These are phyloP conservation scores for Ganoderma lingzhi DNA, from an alignment of 1,284 basidiomycete species.

Conservation along the genomic window DNA sequence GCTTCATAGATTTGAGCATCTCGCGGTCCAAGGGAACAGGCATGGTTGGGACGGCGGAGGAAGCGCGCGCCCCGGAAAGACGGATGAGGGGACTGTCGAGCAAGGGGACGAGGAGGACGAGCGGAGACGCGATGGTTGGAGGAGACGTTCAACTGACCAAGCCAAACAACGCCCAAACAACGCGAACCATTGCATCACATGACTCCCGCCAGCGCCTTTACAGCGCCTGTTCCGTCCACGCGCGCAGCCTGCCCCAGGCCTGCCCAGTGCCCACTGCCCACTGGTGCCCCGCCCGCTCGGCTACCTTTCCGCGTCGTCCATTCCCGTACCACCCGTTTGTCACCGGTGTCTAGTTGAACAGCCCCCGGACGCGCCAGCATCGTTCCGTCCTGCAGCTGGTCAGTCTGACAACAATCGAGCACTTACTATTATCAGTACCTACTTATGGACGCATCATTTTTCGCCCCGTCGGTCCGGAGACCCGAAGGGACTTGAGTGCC, in stretches of 20 bases:
- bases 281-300: neutral
- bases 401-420: neutral
- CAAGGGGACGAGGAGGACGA: constrained; percentile 2
- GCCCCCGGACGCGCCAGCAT: neutral
- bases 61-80: constrained; percentile 8
- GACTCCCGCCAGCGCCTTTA: constrained; percentile 9
- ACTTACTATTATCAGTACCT: no score
- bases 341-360: neutral
- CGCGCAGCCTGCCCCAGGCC: no score
- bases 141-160: constrained; percentile 27
- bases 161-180: constrained; percentile 40
- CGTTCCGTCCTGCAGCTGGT: neutral
- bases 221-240: neutral
- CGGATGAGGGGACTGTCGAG: constrained; percentile 8
- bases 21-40: constrained; percentile 58
- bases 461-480: constrained; percentile 16
- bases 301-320: neutral
- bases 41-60: constrained; percentile 45
- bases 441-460: no score
- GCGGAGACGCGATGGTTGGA: constrained; percentile 26
- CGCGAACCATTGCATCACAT: constrained; percentile 34
- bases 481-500: constrained; percentile 1
- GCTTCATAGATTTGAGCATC: constrained; percentile 68
- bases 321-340: neutral
- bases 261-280: no score